Evolutionary conservation across 2,329 filamentous ascomycete species (phyloP).

Genomic region (Aureobasidium sp.): DNA sequence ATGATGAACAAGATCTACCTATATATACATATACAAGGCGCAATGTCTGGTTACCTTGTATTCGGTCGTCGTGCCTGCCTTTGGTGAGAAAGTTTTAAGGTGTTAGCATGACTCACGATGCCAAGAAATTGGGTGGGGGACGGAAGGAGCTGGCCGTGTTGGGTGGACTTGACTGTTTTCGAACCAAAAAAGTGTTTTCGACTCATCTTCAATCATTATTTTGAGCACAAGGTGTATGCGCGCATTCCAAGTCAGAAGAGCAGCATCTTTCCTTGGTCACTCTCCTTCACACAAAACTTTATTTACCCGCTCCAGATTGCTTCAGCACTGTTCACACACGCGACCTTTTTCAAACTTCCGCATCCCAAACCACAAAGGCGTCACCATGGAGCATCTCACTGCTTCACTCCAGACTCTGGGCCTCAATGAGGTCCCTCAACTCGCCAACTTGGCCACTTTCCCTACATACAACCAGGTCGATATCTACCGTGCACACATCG

Average conservation of each 20-base stretch:
- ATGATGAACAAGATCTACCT: too few relatives aligned
- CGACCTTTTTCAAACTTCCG: neutral
- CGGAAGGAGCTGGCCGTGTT: neutral
- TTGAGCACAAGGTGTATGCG: slow-evolving; percentile 4
- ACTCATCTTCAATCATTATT: neutral
- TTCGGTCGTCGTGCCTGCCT: neutral
- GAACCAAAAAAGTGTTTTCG: slow-evolving; percentile 11
- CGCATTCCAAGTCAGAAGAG: neutral
- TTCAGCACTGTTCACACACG: neutral
- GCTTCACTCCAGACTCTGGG: slow-evolving; percentile 31
- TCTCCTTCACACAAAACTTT: neutral
- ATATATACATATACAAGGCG: neutral
- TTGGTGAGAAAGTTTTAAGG: neutral
- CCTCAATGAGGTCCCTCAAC: slow-evolving; percentile 32
- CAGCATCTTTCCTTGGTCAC: slow-evolving; percentile 10
- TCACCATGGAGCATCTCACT: slow-evolving; percentile 29
- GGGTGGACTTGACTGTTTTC: neutral
- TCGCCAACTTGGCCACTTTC: slow-evolving; percentile 38
- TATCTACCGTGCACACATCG: slow-evolving; percentile 71
- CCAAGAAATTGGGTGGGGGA: slow-evolving; percentile 1
- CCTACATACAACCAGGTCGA: slow-evolving; percentile 70
- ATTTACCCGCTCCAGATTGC: neutral
- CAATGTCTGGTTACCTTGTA: too few relatives aligned
- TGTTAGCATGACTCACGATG: neutral
- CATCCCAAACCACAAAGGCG: neutral